Evolutionary conservation across 768 basidiomycete species (phyloP).

Genomic region (Kwoniella pini): DNA sequence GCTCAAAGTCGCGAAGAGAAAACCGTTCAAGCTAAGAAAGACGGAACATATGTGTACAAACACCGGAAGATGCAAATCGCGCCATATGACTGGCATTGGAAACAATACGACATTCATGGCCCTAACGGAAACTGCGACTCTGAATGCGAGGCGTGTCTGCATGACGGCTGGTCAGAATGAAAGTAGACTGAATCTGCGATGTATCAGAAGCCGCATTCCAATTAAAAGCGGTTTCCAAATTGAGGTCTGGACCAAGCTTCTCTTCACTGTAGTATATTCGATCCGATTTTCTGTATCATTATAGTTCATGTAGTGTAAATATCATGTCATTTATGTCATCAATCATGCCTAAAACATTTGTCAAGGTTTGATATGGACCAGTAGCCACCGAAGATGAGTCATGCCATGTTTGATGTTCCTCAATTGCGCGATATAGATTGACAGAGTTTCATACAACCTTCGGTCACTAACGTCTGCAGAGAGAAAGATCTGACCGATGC

Average conservation of each 20-base stretch:
- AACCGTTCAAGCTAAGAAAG: slow-evolving; percentile 10
- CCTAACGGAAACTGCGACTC: background rate
- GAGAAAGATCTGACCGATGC: no score
- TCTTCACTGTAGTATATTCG: no score
- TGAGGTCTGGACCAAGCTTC: no score
- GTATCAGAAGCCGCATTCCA: no score
- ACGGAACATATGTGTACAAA: slow-evolving; percentile 19
- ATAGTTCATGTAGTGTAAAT: slow-evolving; percentile 2
- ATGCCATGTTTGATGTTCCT: no score
- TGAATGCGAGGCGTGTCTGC: background rate
- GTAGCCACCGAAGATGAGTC: no score
- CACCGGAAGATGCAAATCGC: slow-evolving; percentile 1
- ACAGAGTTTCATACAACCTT: no score
- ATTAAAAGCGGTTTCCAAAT: no score
- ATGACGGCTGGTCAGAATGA: background rate
- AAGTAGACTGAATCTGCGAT: no score
- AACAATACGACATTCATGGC: background rate
- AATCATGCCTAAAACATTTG: background rate
- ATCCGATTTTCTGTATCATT: background rate
- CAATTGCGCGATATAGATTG: no score
- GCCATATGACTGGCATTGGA: background rate
- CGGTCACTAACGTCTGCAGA: no score
- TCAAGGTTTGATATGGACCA: no score
- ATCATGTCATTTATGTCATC: slow-evolving; percentile 4
- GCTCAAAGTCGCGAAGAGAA: background rate